A percentile compares a stretch with the other conserved stretches of the same genome.
These are phyloP conservation scores for Termitomyces sp. DNA, from an alignment of 768 basidiomycete species.

Conservation along the genomic window DNA sequence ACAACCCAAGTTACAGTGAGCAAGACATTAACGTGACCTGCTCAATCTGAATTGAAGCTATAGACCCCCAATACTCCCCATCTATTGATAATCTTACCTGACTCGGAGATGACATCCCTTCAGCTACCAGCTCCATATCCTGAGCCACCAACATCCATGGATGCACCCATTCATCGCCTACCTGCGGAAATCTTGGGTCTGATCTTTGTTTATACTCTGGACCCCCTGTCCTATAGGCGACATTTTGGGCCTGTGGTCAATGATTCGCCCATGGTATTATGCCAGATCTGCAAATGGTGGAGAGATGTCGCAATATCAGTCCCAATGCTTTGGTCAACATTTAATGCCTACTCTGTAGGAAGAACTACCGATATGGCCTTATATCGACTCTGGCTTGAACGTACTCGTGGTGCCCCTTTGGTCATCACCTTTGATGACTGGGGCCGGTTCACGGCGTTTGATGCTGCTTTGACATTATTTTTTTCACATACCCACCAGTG, in stretches of 20 bases:
- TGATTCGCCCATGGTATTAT: not conserved
- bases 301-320: not conserved
- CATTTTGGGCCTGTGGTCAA: not conserved
- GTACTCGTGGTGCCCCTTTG: not conserved
- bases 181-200: not conserved
- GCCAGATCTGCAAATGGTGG: not conserved
- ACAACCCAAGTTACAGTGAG: not conserved
- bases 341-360: not conserved
- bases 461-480: not conserved
- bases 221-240: not conserved
- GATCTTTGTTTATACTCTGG: not conserved
- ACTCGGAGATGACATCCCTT: not conserved
- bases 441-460: not conserved
- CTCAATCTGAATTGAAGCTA: not conserved
- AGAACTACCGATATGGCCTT: not conserved
- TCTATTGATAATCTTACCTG: not conserved
- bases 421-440: not conserved
- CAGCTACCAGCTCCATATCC: too few relatives aligned
- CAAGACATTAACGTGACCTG: not conserved
- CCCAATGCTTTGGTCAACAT: not conserved
- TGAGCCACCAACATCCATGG: not conserved
- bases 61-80: not conserved
- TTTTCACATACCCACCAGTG: not conserved
- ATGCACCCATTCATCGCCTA: not conserved
- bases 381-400: not conserved